phyloP scores from a whole-genome alignment of 139 green algal genomes.

The Chlamydomonas asymmetrica region DNA sequence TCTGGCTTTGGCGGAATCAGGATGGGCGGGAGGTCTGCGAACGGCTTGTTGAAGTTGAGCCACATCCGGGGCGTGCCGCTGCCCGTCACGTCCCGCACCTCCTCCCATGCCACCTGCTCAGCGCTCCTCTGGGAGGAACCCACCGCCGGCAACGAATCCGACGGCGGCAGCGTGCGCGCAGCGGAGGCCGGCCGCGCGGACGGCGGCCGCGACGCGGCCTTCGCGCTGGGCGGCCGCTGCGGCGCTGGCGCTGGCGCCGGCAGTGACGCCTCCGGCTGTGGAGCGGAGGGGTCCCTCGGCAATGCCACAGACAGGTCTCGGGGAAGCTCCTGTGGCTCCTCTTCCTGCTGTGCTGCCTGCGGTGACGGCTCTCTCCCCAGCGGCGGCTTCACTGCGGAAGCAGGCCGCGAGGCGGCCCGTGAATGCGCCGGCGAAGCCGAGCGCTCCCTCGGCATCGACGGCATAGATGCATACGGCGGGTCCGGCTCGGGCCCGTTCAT shows the following conservation, averaged over 20 bases:
- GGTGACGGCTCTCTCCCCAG: not conserved
- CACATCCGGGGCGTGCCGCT: slow-evolving; percentile 46
- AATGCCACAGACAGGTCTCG: too few relatives aligned
- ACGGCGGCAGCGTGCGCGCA: not conserved
- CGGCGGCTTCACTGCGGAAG: slow-evolving; percentile 5
- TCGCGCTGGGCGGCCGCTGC: not conserved
- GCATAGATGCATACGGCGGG: slow-evolving; percentile 33
- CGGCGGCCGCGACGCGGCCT: not conserved
- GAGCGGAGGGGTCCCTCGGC: too few relatives aligned
- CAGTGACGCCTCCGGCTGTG: not conserved
- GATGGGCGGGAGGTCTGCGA: slow-evolving; percentile 54
- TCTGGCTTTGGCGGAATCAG: slow-evolving; percentile 49
- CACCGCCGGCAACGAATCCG: not conserved
- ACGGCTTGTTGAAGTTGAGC: slow-evolving; percentile 53
- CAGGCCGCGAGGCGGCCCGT: slow-evolving; percentile 2
- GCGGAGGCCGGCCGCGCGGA: not conserved
- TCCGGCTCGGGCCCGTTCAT: slow-evolving; percentile 44
- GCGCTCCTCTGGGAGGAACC: not conserved
- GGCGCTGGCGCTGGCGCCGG: not conserved
- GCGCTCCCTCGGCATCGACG: slow-evolving; percentile 25
- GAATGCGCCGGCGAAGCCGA: slow-evolving; percentile 1
- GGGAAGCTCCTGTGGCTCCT: too few relatives aligned
- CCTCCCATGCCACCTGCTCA: slow-evolving; percentile 35
- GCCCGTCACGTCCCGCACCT: slow-evolving; percentile 14
- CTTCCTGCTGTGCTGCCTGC: too few relatives aligned